A percentile compares a stretch with the other conserved stretches of the same genome.
These are phyloP conservation scores for Tuber calosporum DNA, from an alignment of 495 filamentous ascomycete species.

Conservation along the genomic window DNA sequence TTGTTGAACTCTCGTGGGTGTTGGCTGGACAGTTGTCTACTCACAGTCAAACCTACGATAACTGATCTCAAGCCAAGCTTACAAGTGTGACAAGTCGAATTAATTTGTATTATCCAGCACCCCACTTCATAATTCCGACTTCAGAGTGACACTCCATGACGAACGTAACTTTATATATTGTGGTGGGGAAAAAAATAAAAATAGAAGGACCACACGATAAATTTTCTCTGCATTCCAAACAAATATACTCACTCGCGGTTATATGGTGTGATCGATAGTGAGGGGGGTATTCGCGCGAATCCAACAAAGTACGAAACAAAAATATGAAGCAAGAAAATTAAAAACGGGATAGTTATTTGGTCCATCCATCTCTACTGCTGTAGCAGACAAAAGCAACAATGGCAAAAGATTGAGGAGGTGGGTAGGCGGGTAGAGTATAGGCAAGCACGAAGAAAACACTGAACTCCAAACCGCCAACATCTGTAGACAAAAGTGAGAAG, in stretches of 20 bases:
- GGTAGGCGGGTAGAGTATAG: background rate
- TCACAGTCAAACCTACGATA: background rate
- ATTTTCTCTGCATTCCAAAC: background rate
- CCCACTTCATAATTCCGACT: background rate
- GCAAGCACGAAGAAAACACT: background rate
- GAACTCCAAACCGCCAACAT: background rate
- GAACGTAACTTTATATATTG: background rate
- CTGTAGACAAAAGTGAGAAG: background rate
- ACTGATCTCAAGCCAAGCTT: background rate
- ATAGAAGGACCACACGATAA: background rate
- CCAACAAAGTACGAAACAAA: background rate
- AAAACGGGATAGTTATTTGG: background rate
- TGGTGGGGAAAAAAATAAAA: background rate
- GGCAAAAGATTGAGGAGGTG: background rate
- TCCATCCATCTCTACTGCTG: background rate
- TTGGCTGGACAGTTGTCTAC: background rate
- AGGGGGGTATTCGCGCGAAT: background rate
- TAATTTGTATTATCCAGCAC: background rate
- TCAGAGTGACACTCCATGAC: background rate
- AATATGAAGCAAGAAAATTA: background rate
- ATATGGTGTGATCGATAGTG: background rate
- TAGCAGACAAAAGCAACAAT: background rate
- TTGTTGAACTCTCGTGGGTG: background rate
- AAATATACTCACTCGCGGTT: background rate
- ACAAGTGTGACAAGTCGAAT: background rate